A percentile compares a stretch with the other conserved stretches of the same genome.
Evolutionary conservation across 2,329 filamentous ascomycete genomes (phyloP).

Genomic region (Cryoendolithus antarcticus): DNA sequence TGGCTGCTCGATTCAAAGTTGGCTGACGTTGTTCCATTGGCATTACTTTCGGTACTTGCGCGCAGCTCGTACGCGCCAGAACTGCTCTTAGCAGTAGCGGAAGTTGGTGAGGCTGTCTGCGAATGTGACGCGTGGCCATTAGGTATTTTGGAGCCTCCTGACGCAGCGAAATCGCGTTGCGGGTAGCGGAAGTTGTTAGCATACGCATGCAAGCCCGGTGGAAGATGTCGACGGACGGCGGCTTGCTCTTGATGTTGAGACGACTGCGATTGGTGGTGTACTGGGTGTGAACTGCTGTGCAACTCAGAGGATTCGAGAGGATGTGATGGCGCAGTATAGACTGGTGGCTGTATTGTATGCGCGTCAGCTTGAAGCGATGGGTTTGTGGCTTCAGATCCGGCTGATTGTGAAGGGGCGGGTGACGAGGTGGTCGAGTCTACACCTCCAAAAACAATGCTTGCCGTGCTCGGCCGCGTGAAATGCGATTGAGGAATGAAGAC

Average conservation of each 20-base stretch:
- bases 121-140: slow-evolving; percentile 1
- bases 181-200: slow-evolving; percentile 11
- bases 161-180: slow-evolving; percentile 13
- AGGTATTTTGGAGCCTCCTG: slow-evolving; percentile 3
- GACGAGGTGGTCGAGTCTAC: slow-evolving; percentile 26
- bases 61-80: slow-evolving; percentile 1
- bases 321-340: slow-evolving; percentile 17
- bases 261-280: slow-evolving; percentile 16
- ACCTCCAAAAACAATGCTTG: slow-evolving; percentile 27
- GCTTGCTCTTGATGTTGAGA: background rate
- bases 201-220: background rate
- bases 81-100: slow-evolving; percentile 1
- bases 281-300: background rate
- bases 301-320: too few relatives aligned
- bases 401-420: slow-evolving; percentile 20
- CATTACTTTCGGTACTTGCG: background rate
- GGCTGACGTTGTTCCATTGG: background rate
- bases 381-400: slow-evolving; percentile 7
- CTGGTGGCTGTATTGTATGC: slow-evolving; percentile 9
- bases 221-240: background rate
- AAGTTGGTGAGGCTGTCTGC: slow-evolving; percentile 3
- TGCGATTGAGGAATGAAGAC: slow-evolving; percentile 9
- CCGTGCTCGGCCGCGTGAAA: slow-evolving; percentile 14
- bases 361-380: too few relatives aligned
- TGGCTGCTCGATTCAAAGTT: background rate